phyloP scores from a whole-genome alignment of 2,329 filamentous ascomycete genomes.

The Clonostachys chloroleuca region DNA sequence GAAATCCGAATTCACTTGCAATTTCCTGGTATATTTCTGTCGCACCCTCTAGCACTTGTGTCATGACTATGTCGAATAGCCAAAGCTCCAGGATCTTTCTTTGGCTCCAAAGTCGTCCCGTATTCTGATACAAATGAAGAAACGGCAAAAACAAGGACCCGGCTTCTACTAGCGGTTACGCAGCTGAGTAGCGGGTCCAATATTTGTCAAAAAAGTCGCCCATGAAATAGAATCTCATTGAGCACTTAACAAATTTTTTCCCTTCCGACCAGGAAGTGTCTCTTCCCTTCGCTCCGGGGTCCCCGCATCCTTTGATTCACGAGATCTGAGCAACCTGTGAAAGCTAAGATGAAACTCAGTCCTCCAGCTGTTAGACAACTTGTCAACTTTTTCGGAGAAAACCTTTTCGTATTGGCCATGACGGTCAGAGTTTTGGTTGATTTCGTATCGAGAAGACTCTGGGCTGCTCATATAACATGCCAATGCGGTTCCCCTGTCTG shows the following conservation, averaged over 20 bases:
- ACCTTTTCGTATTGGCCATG: neutral
- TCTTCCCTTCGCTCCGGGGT: too few relatives aligned
- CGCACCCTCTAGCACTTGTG: neutral
- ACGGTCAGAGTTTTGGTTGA: neutral
- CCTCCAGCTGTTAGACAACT: neutral
- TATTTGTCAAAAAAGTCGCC: slow-evolving; percentile 1
- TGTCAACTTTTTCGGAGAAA: neutral
- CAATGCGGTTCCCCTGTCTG: neutral
- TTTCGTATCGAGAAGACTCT: neutral
- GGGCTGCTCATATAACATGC: neutral
- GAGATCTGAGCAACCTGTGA: neutral
- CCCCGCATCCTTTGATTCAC: too few relatives aligned
- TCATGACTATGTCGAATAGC: neutral
- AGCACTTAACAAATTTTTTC: neutral
- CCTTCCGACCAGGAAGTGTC: too few relatives aligned
- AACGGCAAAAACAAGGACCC: too few relatives aligned
- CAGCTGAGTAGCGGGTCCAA: neutral
- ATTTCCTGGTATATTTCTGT: neutral
- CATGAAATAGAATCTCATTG: neutral
- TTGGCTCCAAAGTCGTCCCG: neutral
- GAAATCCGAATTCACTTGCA: neutral
- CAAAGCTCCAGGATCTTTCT: neutral
- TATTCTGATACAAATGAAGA: too few relatives aligned
- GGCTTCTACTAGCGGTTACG: neutral
- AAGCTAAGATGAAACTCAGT: slow-evolving; percentile 1